phyloP scores from a whole-genome alignment of 495 filamentous ascomycete genomes.

The Clavariopsis aquatica region DNA sequence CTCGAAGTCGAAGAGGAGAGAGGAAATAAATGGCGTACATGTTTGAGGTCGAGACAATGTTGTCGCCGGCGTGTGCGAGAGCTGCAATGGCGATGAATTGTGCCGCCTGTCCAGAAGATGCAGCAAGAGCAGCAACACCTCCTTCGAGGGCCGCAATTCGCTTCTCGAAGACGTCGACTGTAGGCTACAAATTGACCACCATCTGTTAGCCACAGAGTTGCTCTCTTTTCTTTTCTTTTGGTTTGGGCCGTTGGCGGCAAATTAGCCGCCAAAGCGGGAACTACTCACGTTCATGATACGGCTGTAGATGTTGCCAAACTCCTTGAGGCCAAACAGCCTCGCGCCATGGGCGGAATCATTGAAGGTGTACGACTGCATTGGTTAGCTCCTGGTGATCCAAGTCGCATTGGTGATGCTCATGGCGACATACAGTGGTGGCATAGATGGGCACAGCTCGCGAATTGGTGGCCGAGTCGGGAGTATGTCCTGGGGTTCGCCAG shows the following conservation, averaged over 20 bases:
- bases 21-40: no score
- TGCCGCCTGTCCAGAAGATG: slow-evolving; percentile 87
- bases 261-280: background rate
- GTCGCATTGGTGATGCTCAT: background rate
- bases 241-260: background rate
- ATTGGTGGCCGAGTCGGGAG: slow-evolving; percentile 83
- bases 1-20: no score
- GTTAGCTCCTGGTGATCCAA: slow-evolving; percentile 9
- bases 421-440: slow-evolving; percentile 71
- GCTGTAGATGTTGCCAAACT: slow-evolving; percentile 98
- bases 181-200: slow-evolving; percentile 59
- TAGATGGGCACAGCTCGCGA: slow-evolving; percentile 95
- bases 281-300: slow-evolving; percentile 83
- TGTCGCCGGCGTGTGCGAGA: slow-evolving; percentile 83
- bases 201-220: slow-evolving; percentile 6
- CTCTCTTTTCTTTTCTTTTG: background rate
- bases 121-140: slow-evolving; percentile 85
- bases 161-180: slow-evolving; percentile 97
- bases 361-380: slow-evolving; percentile 77
- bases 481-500: slow-evolving; percentile 66
- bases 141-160: slow-evolving; percentile 94
- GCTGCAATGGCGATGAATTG: slow-evolving; percentile 92
- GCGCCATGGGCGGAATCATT: slow-evolving; percentile 97
- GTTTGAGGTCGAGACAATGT: slow-evolving; percentile 91
- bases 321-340: slow-evolving; percentile 93